Percentiles rank a stretch among this genome's conserved stretches.
Evolutionary conservation across 2,329 filamentous ascomycete genomes (phyloP).

Genomic region (Aurifilum marmelostoma): DNA sequence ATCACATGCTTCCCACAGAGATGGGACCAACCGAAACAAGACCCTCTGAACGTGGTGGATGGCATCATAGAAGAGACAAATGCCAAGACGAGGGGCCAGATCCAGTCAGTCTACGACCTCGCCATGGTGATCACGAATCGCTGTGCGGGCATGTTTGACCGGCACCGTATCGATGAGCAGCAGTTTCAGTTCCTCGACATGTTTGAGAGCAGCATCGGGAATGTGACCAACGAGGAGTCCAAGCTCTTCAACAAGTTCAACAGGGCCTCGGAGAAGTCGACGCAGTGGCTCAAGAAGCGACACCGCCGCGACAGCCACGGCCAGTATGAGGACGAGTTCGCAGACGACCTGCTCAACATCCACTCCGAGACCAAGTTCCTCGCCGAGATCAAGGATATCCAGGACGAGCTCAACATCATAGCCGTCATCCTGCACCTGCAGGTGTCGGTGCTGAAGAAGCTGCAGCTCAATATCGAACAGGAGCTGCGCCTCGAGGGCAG

Average conservation of each 20-base stretch:
- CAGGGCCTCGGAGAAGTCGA: constrained; percentile 58
- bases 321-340: constrained; percentile 41
- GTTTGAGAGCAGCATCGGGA: constrained; percentile 67
- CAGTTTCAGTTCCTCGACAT: constrained; percentile 69
- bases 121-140: constrained; percentile 64
- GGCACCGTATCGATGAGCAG: constrained; percentile 59
- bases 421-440: constrained; percentile 55
- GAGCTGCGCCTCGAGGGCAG: constrained; percentile 35
- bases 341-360: constrained; percentile 63
- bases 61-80: constrained; percentile 68
- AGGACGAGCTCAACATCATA: constrained; percentile 69
- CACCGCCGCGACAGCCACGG: constrained; percentile 36
- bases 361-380: constrained; percentile 63
- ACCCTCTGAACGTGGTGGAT: constrained; percentile 65
- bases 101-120: constrained; percentile 64
- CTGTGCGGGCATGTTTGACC: constrained; percentile 64
- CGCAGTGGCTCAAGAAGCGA: constrained; percentile 55
- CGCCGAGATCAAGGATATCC: constrained; percentile 68
- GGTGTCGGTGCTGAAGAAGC: constrained; percentile 48
- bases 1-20: constrained; percentile 62
- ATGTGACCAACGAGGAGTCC: constrained; percentile 56
- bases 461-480: constrained; percentile 47
- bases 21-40: constrained; percentile 63
- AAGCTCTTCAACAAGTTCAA: constrained; percentile 64
- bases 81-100: constrained; percentile 62